Base-by-base conservation (phyloP, 495 filamentous ascomycete species). In the Podospora bellae-mahoneyi region DNA sequence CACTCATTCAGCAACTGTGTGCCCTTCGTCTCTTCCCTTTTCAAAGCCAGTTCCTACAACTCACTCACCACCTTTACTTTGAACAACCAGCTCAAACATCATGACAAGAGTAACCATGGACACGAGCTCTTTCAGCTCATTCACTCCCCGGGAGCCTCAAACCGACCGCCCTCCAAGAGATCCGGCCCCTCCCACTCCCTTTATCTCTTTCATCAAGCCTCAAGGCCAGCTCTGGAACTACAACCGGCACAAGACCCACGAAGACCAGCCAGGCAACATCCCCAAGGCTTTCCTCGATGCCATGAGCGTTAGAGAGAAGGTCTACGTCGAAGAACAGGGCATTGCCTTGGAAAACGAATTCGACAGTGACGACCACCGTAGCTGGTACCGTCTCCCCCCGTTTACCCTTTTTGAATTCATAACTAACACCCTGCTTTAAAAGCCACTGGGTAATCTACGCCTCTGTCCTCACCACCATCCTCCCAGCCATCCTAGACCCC, bases 361-460 rank as follows among this genome's bases (percentile, higher is more conserved):
- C 72, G 94, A 98, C 80, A 77, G 78, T 2, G 92, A 97, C 76
- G 94, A 98, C 76, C 20, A 79, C 2, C 85, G 91, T 7, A 88
- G 54, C 62, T 58, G 65, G 0, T 9, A 53, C 10, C 26, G n/a
- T 60, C n/a, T 16, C 23, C 59, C 23, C 59, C 13, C 23, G 4
- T 13, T 61, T 20, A 3, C 26, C 26, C 58, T 18, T 57, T 57
- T 7, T 54, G 26, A 5, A 64, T 20, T 19, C 20, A 7, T 18
- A 23, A 32, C 39, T 15, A 18, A 65, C 23, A 57, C 7, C 34
- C 13, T 6, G 15, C 48, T 15, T 0, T 16, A 20, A 60, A 23
- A 92, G 87, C 81, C 93, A 97, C 76, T 97, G 91, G 90, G 82
- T 97, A 32, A 79, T 88, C 30, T 96, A 93, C 78, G 86, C 85